Base-by-base conservation (phyloP, 2,329 filamentous ascomycete species). In the Byssochlamys sp. region DNA sequence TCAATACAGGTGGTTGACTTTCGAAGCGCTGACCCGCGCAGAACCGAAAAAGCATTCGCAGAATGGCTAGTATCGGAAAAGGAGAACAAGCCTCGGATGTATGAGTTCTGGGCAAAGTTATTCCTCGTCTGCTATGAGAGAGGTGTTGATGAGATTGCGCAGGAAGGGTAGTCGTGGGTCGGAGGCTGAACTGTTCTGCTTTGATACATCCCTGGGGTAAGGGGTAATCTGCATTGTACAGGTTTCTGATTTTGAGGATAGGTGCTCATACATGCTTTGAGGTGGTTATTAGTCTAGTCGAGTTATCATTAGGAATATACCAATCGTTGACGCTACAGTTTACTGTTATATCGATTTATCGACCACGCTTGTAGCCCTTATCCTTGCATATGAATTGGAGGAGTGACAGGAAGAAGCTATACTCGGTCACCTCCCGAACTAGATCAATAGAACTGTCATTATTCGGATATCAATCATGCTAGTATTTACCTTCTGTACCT, bases 111-210 rank as follows among this genome's bases (percentile, higher is more conserved):
- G 70, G 65, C 60, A 4, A 61, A 58, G 54, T 57, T 73, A 53
- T 73, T 70, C 58, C 69, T 67, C 11, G 48, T 72, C 31, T 73
- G 70, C 60, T 69, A 71, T 59, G 63, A 63, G 11, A 65, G 67
- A 51, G 66, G 62, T 26, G 64, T 71, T 6, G 60, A 70, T 25
- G 59, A 70, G 61, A 69, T 66, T 28, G 39, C 45, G 59, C 67
- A 26, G 54, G 57, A 28, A 61, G 55, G 33, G 10, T 24, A 52
- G 14, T 45, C 39, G 7, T 45, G 39, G 12, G 7, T 7, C 5
- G n/a, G 39, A 39, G 14, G 7, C n/a, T 7, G 39, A 45, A n/a
- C 19, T 45, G 39, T 24, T 45, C 24, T 45, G 7, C n/a, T n/a
- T 14, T 31, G 29, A 6, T n/a, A 19, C 14, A 3, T 45, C n/a